A percentile compares a stretch with the other conserved stretches of the same genome.
Conservation (phyloP, 495 filamentous ascomycete species). For the Penicillium crystallinum region DNA sequence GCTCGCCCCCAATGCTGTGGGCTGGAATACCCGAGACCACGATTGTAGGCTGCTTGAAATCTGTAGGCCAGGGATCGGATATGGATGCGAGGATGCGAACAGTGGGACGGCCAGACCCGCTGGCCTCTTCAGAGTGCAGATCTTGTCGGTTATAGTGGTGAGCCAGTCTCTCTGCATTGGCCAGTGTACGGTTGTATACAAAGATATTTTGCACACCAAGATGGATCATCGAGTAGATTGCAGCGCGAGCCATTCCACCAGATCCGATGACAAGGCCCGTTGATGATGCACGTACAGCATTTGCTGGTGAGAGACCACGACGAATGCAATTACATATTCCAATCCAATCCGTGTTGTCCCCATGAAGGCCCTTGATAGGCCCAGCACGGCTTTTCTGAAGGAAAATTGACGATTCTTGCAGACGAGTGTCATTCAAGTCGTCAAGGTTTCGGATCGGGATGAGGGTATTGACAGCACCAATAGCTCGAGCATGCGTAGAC, state of each 20-base stretch:
- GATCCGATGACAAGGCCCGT: slow-evolving; percentile 71
- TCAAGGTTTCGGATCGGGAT: slow-evolving; percentile 61
- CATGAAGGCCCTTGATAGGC: slow-evolving; percentile 59
- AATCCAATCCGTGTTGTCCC: slow-evolving; percentile 82
- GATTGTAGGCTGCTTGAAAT: slow-evolving; percentile 64
- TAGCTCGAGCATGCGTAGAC: slow-evolving; percentile 68
- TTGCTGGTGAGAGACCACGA: slow-evolving; percentile 69
- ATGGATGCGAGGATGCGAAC: slow-evolving; percentile 53
- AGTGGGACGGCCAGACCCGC: slow-evolving; percentile 24
- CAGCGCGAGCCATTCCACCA: slow-evolving; percentile 74
- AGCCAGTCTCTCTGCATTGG: slow-evolving; percentile 58
- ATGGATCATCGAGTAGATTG: slow-evolving; percentile 74
- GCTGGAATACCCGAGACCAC: slow-evolving; percentile 71
- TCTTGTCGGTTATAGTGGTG: slow-evolving; percentile 58
- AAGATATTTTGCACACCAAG: slow-evolving; percentile 72
- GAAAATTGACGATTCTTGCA: slow-evolving; percentile 38
- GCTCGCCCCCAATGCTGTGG: slow-evolving; percentile 55
- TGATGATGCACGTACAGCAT: slow-evolving; percentile 63
- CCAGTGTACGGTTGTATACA: slow-evolving; percentile 60
- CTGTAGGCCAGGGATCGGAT: slow-evolving; percentile 56
- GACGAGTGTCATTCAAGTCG: slow-evolving; percentile 34
- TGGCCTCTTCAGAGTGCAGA: slow-evolving; percentile 17
- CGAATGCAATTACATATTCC: slow-evolving; percentile 66
- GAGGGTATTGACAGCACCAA: slow-evolving; percentile 74
- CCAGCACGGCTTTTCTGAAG: slow-evolving; percentile 59